These are phyloP conservation scores for Lycium barbarum DNA, from an alignment of 257 asterid genomes.

Conservation along the genomic window DNA sequence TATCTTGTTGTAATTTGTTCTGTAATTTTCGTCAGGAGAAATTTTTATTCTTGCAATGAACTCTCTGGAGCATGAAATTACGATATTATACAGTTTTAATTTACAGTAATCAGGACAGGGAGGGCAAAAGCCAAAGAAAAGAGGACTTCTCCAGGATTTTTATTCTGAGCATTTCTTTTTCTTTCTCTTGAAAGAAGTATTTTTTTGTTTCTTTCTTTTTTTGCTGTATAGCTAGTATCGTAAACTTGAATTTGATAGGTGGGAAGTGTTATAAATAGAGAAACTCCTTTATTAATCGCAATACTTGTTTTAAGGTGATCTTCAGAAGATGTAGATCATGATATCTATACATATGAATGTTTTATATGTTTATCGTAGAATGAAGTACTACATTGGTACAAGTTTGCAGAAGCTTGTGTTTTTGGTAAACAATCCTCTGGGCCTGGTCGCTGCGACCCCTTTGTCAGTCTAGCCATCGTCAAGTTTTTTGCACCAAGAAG, in stretches of 20 bases:
- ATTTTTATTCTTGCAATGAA: conserved; percentile 6
- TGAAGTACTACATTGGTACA: neutral
- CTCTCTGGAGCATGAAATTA: conserved; percentile 9
- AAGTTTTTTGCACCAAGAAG: neutral
- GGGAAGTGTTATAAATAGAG: neutral
- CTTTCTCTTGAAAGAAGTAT: neutral
- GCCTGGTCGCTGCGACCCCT: too few relatives aligned
- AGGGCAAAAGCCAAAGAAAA: conserved; percentile 1
- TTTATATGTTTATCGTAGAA: too few relatives aligned
- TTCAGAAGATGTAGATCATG: neutral
- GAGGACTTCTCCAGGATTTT: neutral
- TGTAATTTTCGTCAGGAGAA: conserved; percentile 35
- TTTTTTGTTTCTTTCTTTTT: neutral
- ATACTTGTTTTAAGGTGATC: neutral
- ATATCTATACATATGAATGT: too few relatives aligned
- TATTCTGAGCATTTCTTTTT: neutral
- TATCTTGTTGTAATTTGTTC: conserved; percentile 44
- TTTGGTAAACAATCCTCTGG: neutral
- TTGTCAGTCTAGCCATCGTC: neutral
- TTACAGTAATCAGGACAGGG: conserved; percentile 18
- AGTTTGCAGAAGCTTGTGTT: neutral
- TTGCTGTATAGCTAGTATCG: neutral
- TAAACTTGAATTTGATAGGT: neutral
- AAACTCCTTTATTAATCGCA: neutral
- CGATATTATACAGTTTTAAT: conserved; percentile 9